phyloP scores from a whole-genome alignment of 805 yeast genomes.

The Danielia reshetovae region DNA sequence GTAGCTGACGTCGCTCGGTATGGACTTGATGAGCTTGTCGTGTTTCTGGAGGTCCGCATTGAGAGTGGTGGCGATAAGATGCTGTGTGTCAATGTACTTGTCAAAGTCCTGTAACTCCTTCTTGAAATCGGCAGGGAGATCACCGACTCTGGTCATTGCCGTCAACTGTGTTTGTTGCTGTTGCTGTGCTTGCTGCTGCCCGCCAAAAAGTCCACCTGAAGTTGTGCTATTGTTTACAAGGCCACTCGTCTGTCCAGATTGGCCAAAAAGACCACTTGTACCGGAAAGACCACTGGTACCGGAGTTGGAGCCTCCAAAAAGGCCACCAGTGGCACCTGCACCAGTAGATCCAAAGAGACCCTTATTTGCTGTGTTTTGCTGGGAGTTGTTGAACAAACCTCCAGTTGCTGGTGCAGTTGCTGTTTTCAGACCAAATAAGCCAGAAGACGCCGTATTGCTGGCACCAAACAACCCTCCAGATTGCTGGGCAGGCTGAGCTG shows the following conservation, averaged over 20 bases:
- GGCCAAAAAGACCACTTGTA: conserved; percentile 27
- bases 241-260: not conserved
- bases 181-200: conserved; percentile 35
- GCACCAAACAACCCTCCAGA: conserved; percentile 11
- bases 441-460: conserved; percentile 2
- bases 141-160: conserved; percentile 72
- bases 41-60: conserved; percentile 62
- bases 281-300: not conserved
- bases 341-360: conserved; percentile 25
- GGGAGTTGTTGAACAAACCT: conserved; percentile 12
- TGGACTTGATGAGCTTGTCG: conserved; percentile 57
- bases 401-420: conserved; percentile 6
- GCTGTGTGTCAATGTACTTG: conserved; percentile 69
- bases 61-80: conserved; percentile 64
- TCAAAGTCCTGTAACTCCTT: conserved; percentile 68
- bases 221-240: too few relatives aligned
- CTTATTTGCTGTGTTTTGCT: not conserved
- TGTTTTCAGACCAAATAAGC: conserved; percentile 3
- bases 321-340: conserved; percentile 28
- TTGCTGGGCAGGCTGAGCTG: too few relatives aligned
- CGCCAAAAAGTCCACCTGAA: conserved; percentile 12
- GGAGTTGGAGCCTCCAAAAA: conserved; percentile 27
- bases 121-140: conserved; percentile 67
- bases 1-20: conserved; percentile 69
- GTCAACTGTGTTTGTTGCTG: conserved; percentile 50